phyloP scores from a whole-genome alignment of 768 basidiomycete genomes.

The Lactarius trivialis region DNA sequence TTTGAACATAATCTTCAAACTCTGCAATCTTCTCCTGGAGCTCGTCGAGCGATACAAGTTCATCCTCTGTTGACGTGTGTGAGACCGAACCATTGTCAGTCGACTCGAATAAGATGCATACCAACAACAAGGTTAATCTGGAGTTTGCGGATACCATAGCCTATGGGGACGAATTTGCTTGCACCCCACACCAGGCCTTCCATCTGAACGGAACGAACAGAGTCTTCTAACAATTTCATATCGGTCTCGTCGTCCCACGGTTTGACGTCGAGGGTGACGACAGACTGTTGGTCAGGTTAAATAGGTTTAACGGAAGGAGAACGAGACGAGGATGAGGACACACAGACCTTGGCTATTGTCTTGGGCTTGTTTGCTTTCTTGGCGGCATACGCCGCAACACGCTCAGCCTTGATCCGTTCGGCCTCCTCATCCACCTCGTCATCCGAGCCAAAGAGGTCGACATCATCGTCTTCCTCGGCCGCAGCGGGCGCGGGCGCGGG shows the following conservation, averaged over 20 bases:
- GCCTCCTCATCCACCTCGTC: conserved; percentile 44
- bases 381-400: conserved; percentile 86
- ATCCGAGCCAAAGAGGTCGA: conserved; percentile 78
- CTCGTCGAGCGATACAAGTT: conserved; percentile 87
- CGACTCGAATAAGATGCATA: conserved; percentile 24
- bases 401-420: conserved; percentile 69
- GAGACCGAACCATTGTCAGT: conserved; percentile 49
- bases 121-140: conserved; percentile 56
- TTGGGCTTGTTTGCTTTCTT: conserved; percentile 93
- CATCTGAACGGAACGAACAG: conserved; percentile 80
- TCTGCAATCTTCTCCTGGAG: conserved; percentile 86
- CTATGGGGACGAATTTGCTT: conserved; percentile 87
- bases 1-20: conserved; percentile 86
- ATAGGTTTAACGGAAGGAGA: conserved; percentile 8
- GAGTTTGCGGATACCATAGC: conserved; percentile 92
- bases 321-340: not conserved
- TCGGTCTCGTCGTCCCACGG: conserved; percentile 99
- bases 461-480: conserved; percentile 36
- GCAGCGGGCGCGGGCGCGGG: conserved; percentile 26
- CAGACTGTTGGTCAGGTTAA: conserved; percentile 53
- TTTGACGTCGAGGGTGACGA: conserved; percentile 97
- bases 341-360: conserved; percentile 72
- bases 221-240: conserved; percentile 77
- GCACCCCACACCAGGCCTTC: conserved; percentile 95
- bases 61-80: conserved; percentile 63